Evolutionary conservation across 2,329 filamentous ascomycete genomes (phyloP), one percentile per base, ranked within the genome.

Genomic region (Raffaelea arxii): DNA sequence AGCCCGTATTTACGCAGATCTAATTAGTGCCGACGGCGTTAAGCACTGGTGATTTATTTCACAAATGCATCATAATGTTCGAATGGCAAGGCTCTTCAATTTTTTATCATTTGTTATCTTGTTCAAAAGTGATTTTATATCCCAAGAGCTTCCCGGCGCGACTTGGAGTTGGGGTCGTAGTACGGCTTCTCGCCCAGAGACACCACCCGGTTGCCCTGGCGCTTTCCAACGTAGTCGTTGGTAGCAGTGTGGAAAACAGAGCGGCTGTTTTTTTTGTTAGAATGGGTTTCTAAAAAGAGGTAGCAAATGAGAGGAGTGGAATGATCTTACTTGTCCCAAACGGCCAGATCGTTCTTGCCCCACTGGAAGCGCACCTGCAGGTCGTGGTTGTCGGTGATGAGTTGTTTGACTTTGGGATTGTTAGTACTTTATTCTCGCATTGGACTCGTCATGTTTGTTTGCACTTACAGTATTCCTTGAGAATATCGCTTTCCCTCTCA

Each of bases 401-500:
- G 53, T 27, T 59, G 55, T 27, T 49, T 44, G 53, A 58, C 53
- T 57, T 38, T 9, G 25, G 38, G 25, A 3, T 9, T 40, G 22
- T 22, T 38, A 9, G 27, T 32, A 32, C 9, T 10, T 9, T 16
- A 10, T 32, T 16, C 10, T 32, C 27, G 27, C 16, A 9, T 32
- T 16, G 9, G 27, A 16, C 10, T 36, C 6, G 14, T 30, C 16
- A 16, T 30, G 16, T 22, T 6, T 11, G 5, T 22, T 11, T 22
- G 7, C 11, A 47, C 48, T 9, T 19, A 53, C 56, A 58, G 50
- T 58, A 59, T 1, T 37, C 47, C 46, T 59, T 59, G 43, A 59
- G 49, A 30, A 55, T 49, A 16, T 58, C 53, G 46, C 54, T 57
- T 46, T 64, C 59, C 42, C 64, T 64, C 55, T 61, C 64, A 4